Base-by-base conservation (phyloP, 805 yeast species). In the Saccharomycopsis sp. region DNA sequence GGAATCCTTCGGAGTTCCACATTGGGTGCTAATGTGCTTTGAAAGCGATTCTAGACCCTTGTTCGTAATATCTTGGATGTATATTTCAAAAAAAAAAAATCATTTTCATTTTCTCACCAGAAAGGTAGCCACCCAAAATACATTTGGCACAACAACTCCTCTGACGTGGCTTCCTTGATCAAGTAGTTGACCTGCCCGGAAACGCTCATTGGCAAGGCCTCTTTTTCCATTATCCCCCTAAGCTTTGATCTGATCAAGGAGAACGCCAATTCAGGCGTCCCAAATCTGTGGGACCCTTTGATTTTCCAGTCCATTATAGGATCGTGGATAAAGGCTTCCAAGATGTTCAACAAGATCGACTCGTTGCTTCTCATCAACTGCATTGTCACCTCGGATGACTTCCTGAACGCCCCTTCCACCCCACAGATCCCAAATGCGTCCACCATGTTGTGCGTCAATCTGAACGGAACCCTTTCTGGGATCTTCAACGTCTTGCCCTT, bases 361-460 rank as follows among this genome's bases (percentile, higher is more conserved):
- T 89, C 96, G 54, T 89, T 80, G 15, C 66, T 72, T 46, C 96
- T 67, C 42, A 92, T 66, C 22, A 88, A 59, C 4, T 68, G 60
- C 52, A 84, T 71, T 0, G 96, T 81, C 0, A 87, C 86, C 54
- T 89, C 97, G 54, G 94, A 79, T 0, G 94, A 72, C 41, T 72
- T 76, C 48, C 96, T 69, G 58, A 87, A 92, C 0, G 85, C 69
- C 0, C 98, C 99, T 54, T 92, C 97, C 0, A 74, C 74, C 0
- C 95, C 95, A n/a, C 82, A 72, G 4, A 82, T 67, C 0, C 99
- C 99, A 65, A 94, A 73, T 0, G 94, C 98, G 62, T 92, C 97
- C 4, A 87, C 79, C 39, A 92, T 68, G 56, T 94, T 96, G 43
- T 94, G 65, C 0, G 97, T 85, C 26, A 94, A 63, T 48, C 99